Percentiles rank a stretch among this genome's conserved stretches.
Conservation (phyloP, 1,139 yeast genomes). For the Yamadazyma jaroonii region DNA sequence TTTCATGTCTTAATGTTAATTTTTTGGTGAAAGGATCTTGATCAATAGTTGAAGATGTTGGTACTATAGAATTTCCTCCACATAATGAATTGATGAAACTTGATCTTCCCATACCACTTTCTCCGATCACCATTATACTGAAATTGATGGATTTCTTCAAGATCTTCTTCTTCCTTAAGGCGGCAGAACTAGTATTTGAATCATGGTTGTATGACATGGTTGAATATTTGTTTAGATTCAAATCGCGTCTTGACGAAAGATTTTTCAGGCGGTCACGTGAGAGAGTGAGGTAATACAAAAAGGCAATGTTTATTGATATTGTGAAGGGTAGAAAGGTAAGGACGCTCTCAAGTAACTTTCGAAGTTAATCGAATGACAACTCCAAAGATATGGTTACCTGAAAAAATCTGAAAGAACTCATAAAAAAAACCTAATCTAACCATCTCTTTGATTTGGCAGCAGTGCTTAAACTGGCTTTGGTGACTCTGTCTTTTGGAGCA, state of each 20-base stretch:
- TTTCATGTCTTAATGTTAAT: slow-evolving; percentile 46
- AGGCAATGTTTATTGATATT: too few relatives aligned
- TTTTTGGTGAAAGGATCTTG: slow-evolving; percentile 45
- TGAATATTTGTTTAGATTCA: neutral
- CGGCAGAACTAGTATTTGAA: slow-evolving; percentile 20
- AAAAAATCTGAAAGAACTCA: too few relatives aligned
- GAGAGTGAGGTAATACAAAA: neutral
- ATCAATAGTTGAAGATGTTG: slow-evolving; percentile 35
- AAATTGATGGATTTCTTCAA: slow-evolving; percentile 53
- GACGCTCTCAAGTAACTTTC: too few relatives aligned
- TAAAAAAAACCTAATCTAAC: slow-evolving; percentile 17
- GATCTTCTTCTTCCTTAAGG: slow-evolving; percentile 56
- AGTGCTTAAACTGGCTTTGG: slow-evolving; percentile 36
- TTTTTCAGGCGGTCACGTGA: neutral
- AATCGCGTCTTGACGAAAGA: slow-evolving; percentile 1
- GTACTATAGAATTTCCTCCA: slow-evolving; percentile 69
- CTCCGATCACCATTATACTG: slow-evolving; percentile 59
- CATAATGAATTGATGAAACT: slow-evolving; percentile 69
- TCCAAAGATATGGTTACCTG: too few relatives aligned
- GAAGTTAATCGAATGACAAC: too few relatives aligned
- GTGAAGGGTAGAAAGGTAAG: too few relatives aligned
- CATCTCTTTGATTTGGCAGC: slow-evolving; percentile 40
- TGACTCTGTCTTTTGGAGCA: slow-evolving; percentile 39
- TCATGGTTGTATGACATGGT: slow-evolving; percentile 14
- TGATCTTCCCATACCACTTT: slow-evolving; percentile 60